These are phyloP conservation scores for Paramecium bursaria DNA, from an alignment of 73 alveolate genomes.

Conservation along the genomic window DNA sequence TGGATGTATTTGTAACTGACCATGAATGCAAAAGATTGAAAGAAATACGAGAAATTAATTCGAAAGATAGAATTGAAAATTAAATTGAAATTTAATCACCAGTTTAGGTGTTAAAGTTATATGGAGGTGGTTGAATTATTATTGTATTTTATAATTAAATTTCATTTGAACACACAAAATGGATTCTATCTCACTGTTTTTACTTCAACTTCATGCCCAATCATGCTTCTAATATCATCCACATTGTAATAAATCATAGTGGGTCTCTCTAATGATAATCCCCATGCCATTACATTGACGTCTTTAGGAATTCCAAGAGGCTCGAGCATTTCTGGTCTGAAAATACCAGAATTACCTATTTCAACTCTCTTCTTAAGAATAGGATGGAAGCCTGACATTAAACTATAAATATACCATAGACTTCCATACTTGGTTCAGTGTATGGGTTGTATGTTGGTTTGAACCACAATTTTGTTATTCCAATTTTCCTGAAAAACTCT, in stretches of 20 bases:
- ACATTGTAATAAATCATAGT: conserved; percentile 98
- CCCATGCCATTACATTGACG: conserved; percentile 99
- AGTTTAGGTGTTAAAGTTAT: conserved; percentile 22
- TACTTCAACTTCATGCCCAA: conserved; percentile 97
- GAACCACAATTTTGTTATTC: conserved; percentile 98
- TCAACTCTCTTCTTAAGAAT: conserved; percentile 82
- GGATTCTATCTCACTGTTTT: conserved; percentile 90
- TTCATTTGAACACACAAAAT: conserved; percentile 90
- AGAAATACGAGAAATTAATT: conserved; percentile 30
- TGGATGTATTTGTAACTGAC: conserved; percentile 33
- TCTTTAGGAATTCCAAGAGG: conserved; percentile 99
- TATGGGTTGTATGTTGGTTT: conserved; percentile 99
- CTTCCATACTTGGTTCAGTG: conserved; percentile 99
- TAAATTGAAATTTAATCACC: conserved; percentile 7
- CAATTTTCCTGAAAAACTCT: conserved; percentile 97
- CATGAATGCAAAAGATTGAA: conserved; percentile 18
- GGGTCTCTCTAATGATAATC: conserved; percentile 99
- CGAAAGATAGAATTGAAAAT: conserved; percentile 6
- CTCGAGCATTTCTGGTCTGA: conserved; percentile 99
- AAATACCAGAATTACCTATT: conserved; percentile 99
- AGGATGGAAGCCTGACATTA: conserved; percentile 93
- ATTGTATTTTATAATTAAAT: neutral
- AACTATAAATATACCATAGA: conserved; percentile 65
- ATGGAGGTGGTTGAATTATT: no score
- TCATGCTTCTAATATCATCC: conserved; percentile 93